Evolutionary conservation across 2,329 filamentous ascomycete species (phyloP).

Genomic region (Alternaria burnsii): DNA sequence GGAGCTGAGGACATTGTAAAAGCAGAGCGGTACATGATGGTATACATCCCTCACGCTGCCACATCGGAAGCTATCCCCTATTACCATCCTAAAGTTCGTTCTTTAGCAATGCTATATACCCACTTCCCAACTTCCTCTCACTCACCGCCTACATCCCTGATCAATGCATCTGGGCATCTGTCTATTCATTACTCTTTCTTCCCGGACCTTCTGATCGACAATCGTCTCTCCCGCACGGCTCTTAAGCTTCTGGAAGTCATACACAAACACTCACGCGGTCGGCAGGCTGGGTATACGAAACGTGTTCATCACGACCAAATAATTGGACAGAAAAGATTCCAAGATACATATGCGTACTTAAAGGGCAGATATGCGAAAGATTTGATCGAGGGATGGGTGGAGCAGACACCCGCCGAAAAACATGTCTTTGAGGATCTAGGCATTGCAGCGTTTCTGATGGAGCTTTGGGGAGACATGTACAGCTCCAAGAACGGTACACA

Average conservation of each 20-base stretch:
- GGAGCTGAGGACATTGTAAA: constrained; percentile 39
- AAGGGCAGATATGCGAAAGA: constrained; percentile 79
- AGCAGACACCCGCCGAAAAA: constrained; percentile 85
- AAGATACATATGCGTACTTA: constrained; percentile 81
- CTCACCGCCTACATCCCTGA: constrained; percentile 6
- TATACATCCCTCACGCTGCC: constrained; percentile 79
- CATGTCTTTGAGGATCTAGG: constrained; percentile 94
- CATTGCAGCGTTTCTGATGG: constrained; percentile 91
- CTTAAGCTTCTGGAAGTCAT: constrained; percentile 73
- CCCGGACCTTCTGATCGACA: constrained; percentile 47
- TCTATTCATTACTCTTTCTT: constrained; percentile 64
- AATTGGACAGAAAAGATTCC: constrained; percentile 77
- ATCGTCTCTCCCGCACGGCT: constrained; percentile 71
- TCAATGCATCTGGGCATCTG: constrained; percentile 52
- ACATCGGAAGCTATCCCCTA: constrained; percentile 74
- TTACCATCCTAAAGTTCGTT: constrained; percentile 82
- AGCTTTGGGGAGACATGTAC: constrained; percentile 91
- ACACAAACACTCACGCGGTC: constrained; percentile 76
- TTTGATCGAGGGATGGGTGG: constrained; percentile 80
- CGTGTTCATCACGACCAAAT: constrained; percentile 84
- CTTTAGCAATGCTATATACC: constrained; percentile 78
- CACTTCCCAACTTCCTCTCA: constrained; percentile 52
- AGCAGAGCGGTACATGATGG: constrained; percentile 64
- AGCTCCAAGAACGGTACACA: constrained; percentile 13
- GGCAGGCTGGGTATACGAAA: constrained; percentile 74